phyloP scores from a whole-genome alignment of 805 yeast genomes.

The Saccharomyces mikatae region DNA sequence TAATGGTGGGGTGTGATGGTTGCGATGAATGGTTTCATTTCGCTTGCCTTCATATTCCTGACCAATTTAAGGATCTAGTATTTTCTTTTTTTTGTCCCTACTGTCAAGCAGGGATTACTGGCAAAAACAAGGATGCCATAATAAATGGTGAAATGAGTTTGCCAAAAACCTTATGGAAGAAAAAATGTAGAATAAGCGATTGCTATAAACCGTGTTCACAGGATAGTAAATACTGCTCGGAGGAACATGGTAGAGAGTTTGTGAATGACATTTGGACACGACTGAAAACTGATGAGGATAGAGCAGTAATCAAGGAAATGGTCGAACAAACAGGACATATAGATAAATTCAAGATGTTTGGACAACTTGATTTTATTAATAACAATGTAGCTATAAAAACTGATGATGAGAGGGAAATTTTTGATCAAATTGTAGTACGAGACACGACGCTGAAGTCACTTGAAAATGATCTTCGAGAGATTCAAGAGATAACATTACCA shows the following conservation, averaged over 20 bases:
- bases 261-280: conserved; percentile 9
- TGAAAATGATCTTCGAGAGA: conserved; percentile 6
- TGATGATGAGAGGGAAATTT: conserved; percentile 11
- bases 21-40: conserved; percentile 96
- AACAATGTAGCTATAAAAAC: conserved; percentile 8
- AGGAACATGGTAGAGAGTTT: conserved; percentile 52
- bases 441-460: conserved; percentile 16
- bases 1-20: conserved; percentile 93
- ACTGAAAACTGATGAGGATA: conserved; percentile 7
- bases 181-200: conserved; percentile 54
- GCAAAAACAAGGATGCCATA: conserved; percentile 20
- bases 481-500: conserved; percentile 11
- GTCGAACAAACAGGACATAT: conserved; percentile 4
- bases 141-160: conserved; percentile 6
- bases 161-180: conserved; percentile 60
- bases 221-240: conserved; percentile 64
- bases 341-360: conserved; percentile 15
- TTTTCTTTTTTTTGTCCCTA: conserved; percentile 63
- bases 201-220: conserved; percentile 38
- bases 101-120: conserved; percentile 44
- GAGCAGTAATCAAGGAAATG: conserved; percentile 7
- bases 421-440: conserved; percentile 9
- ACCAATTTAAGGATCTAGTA: conserved; percentile 45
- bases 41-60: conserved; percentile 56
- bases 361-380: conserved; percentile 14